Conservation (phyloP, 192 early-diverging fungal genomes). For the Rhizoclosmatium sp. region DNA sequence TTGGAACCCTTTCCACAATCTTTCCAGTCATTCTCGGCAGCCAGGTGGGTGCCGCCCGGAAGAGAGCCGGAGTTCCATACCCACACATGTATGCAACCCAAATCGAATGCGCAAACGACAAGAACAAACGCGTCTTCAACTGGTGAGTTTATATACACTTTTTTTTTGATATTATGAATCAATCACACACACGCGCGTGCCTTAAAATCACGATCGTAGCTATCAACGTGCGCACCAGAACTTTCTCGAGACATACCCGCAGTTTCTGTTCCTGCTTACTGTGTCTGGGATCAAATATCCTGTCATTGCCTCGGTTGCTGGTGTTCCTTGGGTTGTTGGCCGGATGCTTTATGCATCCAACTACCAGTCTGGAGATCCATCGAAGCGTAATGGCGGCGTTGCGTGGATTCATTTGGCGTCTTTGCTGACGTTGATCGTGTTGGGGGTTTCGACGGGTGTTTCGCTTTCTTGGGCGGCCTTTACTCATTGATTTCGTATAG, state of each 20-base stretch:
- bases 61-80: slow-evolving; percentile 68
- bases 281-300: slow-evolving; percentile 66
- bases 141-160: slow-evolving; percentile 45
- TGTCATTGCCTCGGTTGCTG: slow-evolving; percentile 55
- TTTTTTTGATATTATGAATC: not conserved
- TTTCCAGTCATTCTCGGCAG: slow-evolving; percentile 45
- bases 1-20: not conserved
- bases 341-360: slow-evolving; percentile 62
- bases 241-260: slow-evolving; percentile 69
- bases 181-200: not conserved
- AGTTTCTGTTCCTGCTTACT: slow-evolving; percentile 61
- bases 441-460: not conserved
- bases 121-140: slow-evolving; percentile 76
- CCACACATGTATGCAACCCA: slow-evolving; percentile 54
- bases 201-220: not conserved
- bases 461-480: not conserved
- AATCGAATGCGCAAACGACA: slow-evolving; percentile 54
- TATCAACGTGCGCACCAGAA: slow-evolving; percentile 66
- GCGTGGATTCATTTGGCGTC: slow-evolving; percentile 17
- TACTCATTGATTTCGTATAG: not conserved
- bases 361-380: slow-evolving; percentile 65
- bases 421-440: slow-evolving; percentile 17
- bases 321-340: slow-evolving; percentile 61
- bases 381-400: slow-evolving; percentile 58
- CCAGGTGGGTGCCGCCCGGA: slow-evolving; percentile 64